Evolutionary conservation across 1,284 basidiomycete genomes (phyloP), one percentile per base, ranked within the genome.

Genomic region (Sphagnurus paluster): DNA sequence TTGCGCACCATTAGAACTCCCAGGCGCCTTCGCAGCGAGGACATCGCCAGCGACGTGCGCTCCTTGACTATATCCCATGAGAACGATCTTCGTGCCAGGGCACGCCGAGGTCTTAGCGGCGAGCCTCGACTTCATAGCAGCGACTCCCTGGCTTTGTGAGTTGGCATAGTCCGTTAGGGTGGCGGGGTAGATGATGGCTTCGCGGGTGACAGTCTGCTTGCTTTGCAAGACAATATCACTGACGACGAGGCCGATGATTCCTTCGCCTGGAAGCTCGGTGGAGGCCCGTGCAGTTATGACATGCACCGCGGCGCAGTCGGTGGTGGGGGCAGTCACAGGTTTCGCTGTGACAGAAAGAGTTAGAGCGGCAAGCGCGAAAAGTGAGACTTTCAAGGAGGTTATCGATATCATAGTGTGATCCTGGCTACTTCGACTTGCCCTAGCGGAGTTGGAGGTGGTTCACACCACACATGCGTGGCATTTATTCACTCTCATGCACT

Each of bases 41-140:
- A 24, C 56, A 35, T 61, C 60, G n/a, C 59, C 59, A 30, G 58
- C 49, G 24, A 61, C 46, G 39, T 60, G 58, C 3, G 56, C 58
- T 16, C 56, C 58, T 47, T 62, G 60, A 26, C 59, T 60, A 30
- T 60, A 62, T 21, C 60, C 59, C 39, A 59, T 56, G 10, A 62
- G 53, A 17, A 62, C 60, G 34, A 62, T 60, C 49, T 62, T 62
- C 35, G 60, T 59, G 35, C 50, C 49, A 3, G 60, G 60, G 40
- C 60, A 62, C 25, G 51, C 41, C 14, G 42, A 43, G 9, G 51
- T 55, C 46, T 60, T 59, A 37, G 49, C 57, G 20, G 52, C 56
- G 35, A 60, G 48, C 16, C 59, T 34, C 11, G 54, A 42, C 38
- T 53, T 62, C 19, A 56, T 58, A 2, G 57, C 59, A 9, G 53